Evolutionary conservation across 768 basidiomycete genomes (phyloP).

Genomic region (Lyophyllum semitale): DNA sequence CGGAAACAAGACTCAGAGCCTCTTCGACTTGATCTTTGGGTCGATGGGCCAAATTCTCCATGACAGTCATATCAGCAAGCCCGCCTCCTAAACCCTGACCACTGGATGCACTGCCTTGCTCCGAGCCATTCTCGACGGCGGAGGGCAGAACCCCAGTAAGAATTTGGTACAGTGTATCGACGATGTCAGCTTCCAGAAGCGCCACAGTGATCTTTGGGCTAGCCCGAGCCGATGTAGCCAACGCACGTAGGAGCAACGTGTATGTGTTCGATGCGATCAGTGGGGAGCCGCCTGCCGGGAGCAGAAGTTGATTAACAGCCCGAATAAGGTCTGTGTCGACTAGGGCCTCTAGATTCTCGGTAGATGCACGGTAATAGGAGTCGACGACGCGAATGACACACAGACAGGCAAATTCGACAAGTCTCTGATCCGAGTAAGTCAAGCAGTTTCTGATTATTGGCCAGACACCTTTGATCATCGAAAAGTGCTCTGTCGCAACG

Average conservation of each 20-base stretch:
- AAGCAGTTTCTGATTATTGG: slow-evolving; percentile 93
- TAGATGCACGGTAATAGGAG: slow-evolving; percentile 82
- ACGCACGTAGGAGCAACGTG: slow-evolving; percentile 81
- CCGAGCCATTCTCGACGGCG: slow-evolving; percentile 47
- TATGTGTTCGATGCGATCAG: slow-evolving; percentile 86
- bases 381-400: slow-evolving; percentile 95
- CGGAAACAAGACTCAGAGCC: slow-evolving; percentile 83
- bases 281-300: slow-evolving; percentile 86
- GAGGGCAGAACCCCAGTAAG: slow-evolving; percentile 92
- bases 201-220: slow-evolving; percentile 87
- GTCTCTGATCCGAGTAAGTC: slow-evolving; percentile 88
- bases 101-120: slow-evolving; percentile 59
- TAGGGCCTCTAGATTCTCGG: slow-evolving; percentile 84
- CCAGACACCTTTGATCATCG: slow-evolving; percentile 88
- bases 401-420: slow-evolving; percentile 96
- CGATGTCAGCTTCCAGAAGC: slow-evolving; percentile 90
- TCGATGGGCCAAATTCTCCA: slow-evolving; percentile 95
- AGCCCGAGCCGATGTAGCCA: slow-evolving; percentile 85
- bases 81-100: slow-evolving; percentile 87
- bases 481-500: slow-evolving; percentile 84
- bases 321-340: slow-evolving; percentile 78
- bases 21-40: slow-evolving; percentile 99
- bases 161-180: slow-evolving; percentile 91
- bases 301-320: slow-evolving; percentile 82
- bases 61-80: slow-evolving; percentile 93